These are phyloP conservation scores for Pyropia yezoensis DNA, from an alignment of 23 red algal species.

Conservation along the genomic window DNA sequence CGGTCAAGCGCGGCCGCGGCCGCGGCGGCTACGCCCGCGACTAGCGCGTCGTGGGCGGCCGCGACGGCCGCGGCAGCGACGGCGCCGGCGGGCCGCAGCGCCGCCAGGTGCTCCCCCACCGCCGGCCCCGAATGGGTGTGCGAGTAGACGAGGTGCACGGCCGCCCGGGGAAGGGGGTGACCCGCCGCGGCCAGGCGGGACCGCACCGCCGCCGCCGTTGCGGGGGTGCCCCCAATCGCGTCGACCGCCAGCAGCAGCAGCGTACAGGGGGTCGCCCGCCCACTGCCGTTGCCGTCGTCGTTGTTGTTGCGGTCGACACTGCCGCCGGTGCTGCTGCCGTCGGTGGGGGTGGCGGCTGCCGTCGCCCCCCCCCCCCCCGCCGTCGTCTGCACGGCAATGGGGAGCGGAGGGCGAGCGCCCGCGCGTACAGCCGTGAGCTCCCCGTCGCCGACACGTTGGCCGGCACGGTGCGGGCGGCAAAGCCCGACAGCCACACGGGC, in stretches of 20 bases:
- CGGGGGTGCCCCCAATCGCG: conserved; percentile 25
- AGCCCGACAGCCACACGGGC: conserved; percentile 39
- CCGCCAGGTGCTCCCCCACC: conserved; percentile 21
- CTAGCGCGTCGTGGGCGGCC: too few species aligned
- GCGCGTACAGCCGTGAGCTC: conserved; percentile 16
- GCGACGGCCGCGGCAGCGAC: neutral
- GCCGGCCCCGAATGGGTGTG: conserved; percentile 65
- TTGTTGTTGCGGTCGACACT: too few species aligned
- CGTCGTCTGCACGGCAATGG: too few species aligned
- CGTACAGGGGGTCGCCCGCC: neutral
- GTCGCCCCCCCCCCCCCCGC: too few species aligned
- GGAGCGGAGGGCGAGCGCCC: conserved; percentile 26
- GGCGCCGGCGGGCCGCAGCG: conserved; percentile 20
- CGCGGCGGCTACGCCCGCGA: too few species aligned
- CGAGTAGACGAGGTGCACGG: conserved; percentile 14
- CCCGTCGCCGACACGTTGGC: conserved; percentile 9
- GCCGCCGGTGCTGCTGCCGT: too few species aligned
- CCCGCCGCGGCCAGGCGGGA: neutral
- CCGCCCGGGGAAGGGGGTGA: conserved; percentile 16
- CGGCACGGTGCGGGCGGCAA: conserved; percentile 37
- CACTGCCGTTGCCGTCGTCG: too few species aligned
- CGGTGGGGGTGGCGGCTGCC: too few species aligned
- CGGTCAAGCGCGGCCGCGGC: too few species aligned
- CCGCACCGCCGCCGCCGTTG: conserved; percentile 3
- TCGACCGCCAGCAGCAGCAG: conserved; percentile 45